These are phyloP conservation scores for Geotrichum reessii DNA, from an alignment of 1,139 yeast genomes.

Conservation along the genomic window DNA sequence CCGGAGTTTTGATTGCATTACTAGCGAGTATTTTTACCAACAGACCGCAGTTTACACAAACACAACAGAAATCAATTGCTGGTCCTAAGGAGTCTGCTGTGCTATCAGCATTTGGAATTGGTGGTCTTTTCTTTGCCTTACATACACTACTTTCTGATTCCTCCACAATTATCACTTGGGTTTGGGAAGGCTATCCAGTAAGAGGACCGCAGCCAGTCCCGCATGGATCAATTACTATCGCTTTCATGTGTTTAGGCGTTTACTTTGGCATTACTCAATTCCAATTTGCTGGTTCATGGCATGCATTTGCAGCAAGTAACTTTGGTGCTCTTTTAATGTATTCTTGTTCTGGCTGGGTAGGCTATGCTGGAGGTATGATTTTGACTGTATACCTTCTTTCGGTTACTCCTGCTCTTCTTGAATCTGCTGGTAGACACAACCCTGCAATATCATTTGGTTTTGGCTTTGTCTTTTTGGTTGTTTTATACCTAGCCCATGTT, in stretches of 20 bases:
- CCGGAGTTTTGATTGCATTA: conserved; percentile 64
- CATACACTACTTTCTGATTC: conserved; percentile 78
- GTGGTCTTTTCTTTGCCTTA: conserved; percentile 65
- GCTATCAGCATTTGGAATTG: conserved; percentile 65
- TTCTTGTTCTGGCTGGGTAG: conserved; percentile 65
- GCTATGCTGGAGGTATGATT: conserved; percentile 68
- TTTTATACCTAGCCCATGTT: conserved; percentile 71
- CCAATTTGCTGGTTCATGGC: conserved; percentile 29
- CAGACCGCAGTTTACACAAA: conserved; percentile 31
- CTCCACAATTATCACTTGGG: conserved; percentile 80
- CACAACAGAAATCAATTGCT: conserved; percentile 25
- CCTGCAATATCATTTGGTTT: conserved; percentile 55
- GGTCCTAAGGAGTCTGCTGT: conserved; percentile 35
- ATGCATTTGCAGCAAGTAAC: conserved; percentile 5
- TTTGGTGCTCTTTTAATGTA: conserved; percentile 49
- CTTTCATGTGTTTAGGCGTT: conserved; percentile 55
- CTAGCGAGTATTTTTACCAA: conserved; percentile 54
- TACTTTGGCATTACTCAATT: conserved; percentile 40
- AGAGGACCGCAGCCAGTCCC: conserved; percentile 87
- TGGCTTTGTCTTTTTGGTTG: conserved; percentile 49
- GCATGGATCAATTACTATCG: conserved; percentile 68
- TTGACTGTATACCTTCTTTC: conserved; percentile 61
- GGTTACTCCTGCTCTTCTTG: conserved; percentile 58
- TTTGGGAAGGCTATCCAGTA: conserved; percentile 90
- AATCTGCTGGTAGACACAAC: conserved; percentile 51